Evolutionary conservation across 441 rosid species (phyloP), one percentile per base, ranked within the genome.

Genomic region (Croton laevigatus): DNA sequence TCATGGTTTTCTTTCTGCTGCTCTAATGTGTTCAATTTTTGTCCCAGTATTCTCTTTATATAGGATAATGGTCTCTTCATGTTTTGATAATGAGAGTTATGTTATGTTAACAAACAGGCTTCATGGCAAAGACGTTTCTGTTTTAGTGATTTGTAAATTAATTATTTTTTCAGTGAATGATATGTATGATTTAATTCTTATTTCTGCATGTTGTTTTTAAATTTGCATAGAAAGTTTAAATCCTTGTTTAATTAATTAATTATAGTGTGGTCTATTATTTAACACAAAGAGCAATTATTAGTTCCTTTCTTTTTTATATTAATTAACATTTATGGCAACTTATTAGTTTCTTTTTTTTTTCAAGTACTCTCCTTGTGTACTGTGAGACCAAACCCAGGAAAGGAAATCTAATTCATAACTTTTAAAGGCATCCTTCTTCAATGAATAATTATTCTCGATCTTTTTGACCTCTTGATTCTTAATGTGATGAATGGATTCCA

Each of bases 1-100:
- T 59, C 57, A 48, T 42, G 27, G 49, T 66, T 48, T 66, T 63
- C 60, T 37, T n/a, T 2, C 19, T 70, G 55, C 70, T 75, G 65
- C 37, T 59, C n/a, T 36, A 54, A 48, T 59, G 60, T 53, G 19
- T 59, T 54, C 34, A 20, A 72, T 36, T n/a, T 10, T 42, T 23
- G 38, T 52, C 60, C 22, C 3, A 5, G 36, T 67, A 10, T 27
- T 27, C 27, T 22, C 51, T 42, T 54, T 11, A 22, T 37, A 16
- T 51, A 1, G 59, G 42, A 17, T 40, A 54, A 38, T 53, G 40
- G 42, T 60, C 44, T 11, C 32, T 60, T 8, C 10, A 19, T 45
- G 36, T 46, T 49, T 27, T 8, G 12, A 46, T 37, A 40, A 40
- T 40, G 7, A 40, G 7, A 45, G 13, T 51, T 38, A 49, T 32